Percentiles rank a stretch among this genome's conserved stretches.
Evolutionary conservation across 805 yeast species (phyloP).

Genomic region (Isabelozyma pseudorhagii): DNA sequence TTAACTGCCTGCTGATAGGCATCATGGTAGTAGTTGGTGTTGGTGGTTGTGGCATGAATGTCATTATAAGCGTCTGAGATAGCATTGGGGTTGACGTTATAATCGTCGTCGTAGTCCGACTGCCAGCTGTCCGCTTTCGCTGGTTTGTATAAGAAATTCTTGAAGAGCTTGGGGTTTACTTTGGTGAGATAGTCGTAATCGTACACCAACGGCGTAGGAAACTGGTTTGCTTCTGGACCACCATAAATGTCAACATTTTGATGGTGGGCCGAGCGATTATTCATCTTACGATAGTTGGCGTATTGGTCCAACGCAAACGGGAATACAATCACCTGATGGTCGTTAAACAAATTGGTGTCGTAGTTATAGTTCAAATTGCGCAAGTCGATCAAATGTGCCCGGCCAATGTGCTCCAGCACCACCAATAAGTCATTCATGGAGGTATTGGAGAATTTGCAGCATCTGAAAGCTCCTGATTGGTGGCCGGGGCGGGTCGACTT

Average conservation of each 20-base stretch:
- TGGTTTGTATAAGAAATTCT: constrained; percentile 32
- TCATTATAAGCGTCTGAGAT: background rate
- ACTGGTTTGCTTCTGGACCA: constrained; percentile 4
- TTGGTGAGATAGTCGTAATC: constrained; percentile 38
- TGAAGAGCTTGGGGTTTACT: constrained; percentile 35
- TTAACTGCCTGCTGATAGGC: constrained; percentile 28
- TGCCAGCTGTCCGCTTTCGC: background rate
- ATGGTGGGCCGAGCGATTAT: background rate
- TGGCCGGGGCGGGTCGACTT: constrained; percentile 57
- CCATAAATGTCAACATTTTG: constrained; percentile 4
- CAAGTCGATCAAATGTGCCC: constrained; percentile 82
- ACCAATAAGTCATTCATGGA: constrained; percentile 67
- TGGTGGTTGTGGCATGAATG: background rate
- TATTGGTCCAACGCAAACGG: constrained; percentile 50
- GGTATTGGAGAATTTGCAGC: constrained; percentile 43
- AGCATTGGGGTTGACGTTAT: constrained; percentile 3
- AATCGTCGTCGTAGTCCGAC: background rate
- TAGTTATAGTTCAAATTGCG: constrained; percentile 48
- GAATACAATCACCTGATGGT: constrained; percentile 72
- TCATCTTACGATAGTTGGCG: constrained; percentile 19
- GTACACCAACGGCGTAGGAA: constrained; percentile 38
- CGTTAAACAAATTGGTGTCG: constrained; percentile 24
- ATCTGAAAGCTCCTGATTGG: constrained; percentile 65
- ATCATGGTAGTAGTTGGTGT: constrained; percentile 15
- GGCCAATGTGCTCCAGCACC: constrained; percentile 79